Base-by-base conservation (phyloP, 768 basidiomycete species). In the Lactifluus subvellereus region DNA sequence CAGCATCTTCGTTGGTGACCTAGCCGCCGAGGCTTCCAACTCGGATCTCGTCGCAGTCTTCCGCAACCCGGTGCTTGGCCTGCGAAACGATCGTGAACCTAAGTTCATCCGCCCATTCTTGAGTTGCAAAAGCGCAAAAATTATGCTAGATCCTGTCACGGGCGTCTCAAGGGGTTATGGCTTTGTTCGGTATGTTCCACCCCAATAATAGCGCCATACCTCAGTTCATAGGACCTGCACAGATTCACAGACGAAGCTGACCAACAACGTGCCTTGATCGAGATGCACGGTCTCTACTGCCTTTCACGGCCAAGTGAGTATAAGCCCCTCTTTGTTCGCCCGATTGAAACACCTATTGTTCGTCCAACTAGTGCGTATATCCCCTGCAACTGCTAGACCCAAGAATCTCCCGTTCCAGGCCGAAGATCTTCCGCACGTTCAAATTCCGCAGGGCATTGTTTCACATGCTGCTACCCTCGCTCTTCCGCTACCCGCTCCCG, bases 101-200 rank as follows among this genome's bases (percentile, higher is more conserved):
- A 90, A 91, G 73, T 89, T 92, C 67, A 92, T 95, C 58, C 82
- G 86, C 8, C 91, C 92, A 2, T 97, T 96, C 76, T 75, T 84
- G 42, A 94, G 91, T 72, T 94, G 93, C 76, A 94, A 93, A 78
- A 94, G 92, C 73, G 94, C 94, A 35, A 94, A 94, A 78, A 96
- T 93, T 67, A 94, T 94, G 92, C 77, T 93, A 53, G 92, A 94
- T 73, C 92, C 94, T 2, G 83, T 88, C 22, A 93, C 92, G 5
- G 93, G 93, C 18, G 84, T 93, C 22, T 92, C 90, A 33, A 81
- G 91, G 65, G 94, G 94, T 4, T 96, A 95, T 73, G 94, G 94
- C 33, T 96, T 96, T 71, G 94, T 97, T 43, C 82, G 94, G 89
- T 87, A 64, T 57, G 82, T 74, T 22, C 53, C 16, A 47, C 22